Conservation (phyloP, 2,329 filamentous ascomycete genomes). For the Epichloe typhina region DNA sequence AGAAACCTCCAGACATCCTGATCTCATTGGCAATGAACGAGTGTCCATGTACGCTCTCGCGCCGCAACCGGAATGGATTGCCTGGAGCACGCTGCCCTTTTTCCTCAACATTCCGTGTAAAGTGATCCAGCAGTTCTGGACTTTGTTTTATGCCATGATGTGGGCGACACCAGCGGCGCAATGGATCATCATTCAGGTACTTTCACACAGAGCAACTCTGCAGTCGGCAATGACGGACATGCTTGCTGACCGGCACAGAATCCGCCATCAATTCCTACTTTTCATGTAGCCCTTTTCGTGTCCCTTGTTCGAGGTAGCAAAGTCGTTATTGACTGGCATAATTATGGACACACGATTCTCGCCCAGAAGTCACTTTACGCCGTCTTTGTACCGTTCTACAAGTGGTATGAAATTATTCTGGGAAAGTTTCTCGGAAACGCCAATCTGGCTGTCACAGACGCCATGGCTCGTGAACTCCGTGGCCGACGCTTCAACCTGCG, state of each 20-base stretch:
- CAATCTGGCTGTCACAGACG: slow-evolving; percentile 79
- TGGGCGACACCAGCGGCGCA: slow-evolving; percentile 61
- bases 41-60: slow-evolving; percentile 61
- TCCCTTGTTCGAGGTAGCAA: slow-evolving; percentile 67
- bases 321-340: slow-evolving; percentile 95
- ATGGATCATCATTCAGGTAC: slow-evolving; percentile 75
- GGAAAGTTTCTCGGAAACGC: slow-evolving; percentile 52
- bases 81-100: slow-evolving; percentile 61
- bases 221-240: background rate
- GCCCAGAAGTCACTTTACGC: slow-evolving; percentile 49
- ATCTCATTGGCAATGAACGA: slow-evolving; percentile 52
- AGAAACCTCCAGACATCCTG: slow-evolving; percentile 74
- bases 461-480: slow-evolving; percentile 66
- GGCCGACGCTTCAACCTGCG: slow-evolving; percentile 49
- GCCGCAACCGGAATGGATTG: slow-evolving; percentile 52
- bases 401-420: slow-evolving; percentile 62
- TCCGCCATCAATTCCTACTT: slow-evolving; percentile 84
- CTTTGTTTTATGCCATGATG: slow-evolving; percentile 56
- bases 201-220: slow-evolving; percentile 4
- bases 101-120: slow-evolving; percentile 69
- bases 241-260: slow-evolving; percentile 43
- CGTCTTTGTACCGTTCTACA: slow-evolving; percentile 65
- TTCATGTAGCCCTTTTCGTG: slow-evolving; percentile 60
- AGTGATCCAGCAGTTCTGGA: slow-evolving; percentile 67
- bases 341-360: slow-evolving; percentile 93